Base-by-base conservation (phyloP, 805 yeast species). In the Sungouiozyma intestinalis region DNA sequence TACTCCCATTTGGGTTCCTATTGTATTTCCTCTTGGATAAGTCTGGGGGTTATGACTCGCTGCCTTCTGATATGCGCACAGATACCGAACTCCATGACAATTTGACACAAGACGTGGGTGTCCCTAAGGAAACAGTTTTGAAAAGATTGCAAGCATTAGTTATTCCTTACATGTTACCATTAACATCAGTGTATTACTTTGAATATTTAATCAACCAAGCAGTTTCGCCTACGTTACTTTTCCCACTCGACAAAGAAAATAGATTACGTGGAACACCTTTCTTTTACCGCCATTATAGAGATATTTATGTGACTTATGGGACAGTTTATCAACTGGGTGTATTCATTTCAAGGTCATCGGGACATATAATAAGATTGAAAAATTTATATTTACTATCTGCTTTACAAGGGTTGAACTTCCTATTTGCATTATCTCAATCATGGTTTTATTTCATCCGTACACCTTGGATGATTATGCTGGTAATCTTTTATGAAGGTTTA, bases 151-250 rank as follows among this genome's bases (percentile, higher is more conserved):
- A 53, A 44, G 72, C 73, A 4, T 62, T 79, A 18, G 39, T 79
- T 2, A 38, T 64, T 2, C 87, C 87, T 0, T 90, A 74, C 54
- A 87, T 90, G 90, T 38, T 85, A 2, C 97, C 98, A 0, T 64
- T 90, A 32, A 70, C 81, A 44, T 62, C 87, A 0, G 98, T 90
- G 1, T 92, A 90, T 60, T 64, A 85, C 17, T 76, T 85, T 3
- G 97, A 90, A 55, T 90, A 90, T 56, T 68, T 80, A 17, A 90
- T 90, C 45, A 90, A 90, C 58, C 97, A 90, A 60, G 95, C 95
- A 0, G 73, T 90, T 1, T 72, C 95, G 0, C 97, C 97, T 2
- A 88, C 97, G 0, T 64, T 90, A 36, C 64, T 90, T 6, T 90
- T 83, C 54, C 88, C 90, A 0, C 52, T 86, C 3, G 74, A 77